Evolutionary conservation across 371 early-diverging fungal species (phyloP), one percentile per base, ranked within the genome.

Genomic region (Saksenaea vasiformis): DNA sequence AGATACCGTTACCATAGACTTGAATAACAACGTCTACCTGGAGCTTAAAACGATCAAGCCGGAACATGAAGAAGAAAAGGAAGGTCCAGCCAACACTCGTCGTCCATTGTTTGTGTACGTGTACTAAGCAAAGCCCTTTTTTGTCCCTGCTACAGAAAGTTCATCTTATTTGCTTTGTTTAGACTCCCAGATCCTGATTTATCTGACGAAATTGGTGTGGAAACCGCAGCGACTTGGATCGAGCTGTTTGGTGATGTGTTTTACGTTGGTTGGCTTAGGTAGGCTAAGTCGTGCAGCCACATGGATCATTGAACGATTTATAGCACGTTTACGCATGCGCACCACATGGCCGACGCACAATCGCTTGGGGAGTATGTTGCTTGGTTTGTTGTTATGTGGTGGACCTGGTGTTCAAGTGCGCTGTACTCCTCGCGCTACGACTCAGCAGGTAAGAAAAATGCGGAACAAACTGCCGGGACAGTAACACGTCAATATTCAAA

Each of bases 351-450:
- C 2, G 72, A 70, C 60, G 31, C 56, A 1, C 43, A 61, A 0
- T 68, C 69, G 0, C 51, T 85, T 27, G 73, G 74, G 8, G 69
- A 69, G 7, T 85, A 85, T 58, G 80, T 74, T 31, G 79, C 79
- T 15, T 85, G 85, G 85, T 85, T 85, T 62, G 79, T 82, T 1
- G 80, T 85, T 1, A 74, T 85, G 69, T 85, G 85, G 85, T 85
- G 85, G 85, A 82, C 82, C 55, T 85, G 85, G 83, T 79, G 83
- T 38, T 78, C 85, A 1, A 78, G 82, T 56, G 83, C 85, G 10
- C 68, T 85, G 70, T 82, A 81, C 58, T 76, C 81, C 3, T 73
- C 81, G 13, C 71, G 81, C 34, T 81, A 81, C 58, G 81, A 81
- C 17, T 66, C 62, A 31, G 67, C 62, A 36, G 75, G 75, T 75